Evolutionary conservation across 768 basidiomycete genomes (phyloP).

Genomic region (Leccinum ochraceum): DNA sequence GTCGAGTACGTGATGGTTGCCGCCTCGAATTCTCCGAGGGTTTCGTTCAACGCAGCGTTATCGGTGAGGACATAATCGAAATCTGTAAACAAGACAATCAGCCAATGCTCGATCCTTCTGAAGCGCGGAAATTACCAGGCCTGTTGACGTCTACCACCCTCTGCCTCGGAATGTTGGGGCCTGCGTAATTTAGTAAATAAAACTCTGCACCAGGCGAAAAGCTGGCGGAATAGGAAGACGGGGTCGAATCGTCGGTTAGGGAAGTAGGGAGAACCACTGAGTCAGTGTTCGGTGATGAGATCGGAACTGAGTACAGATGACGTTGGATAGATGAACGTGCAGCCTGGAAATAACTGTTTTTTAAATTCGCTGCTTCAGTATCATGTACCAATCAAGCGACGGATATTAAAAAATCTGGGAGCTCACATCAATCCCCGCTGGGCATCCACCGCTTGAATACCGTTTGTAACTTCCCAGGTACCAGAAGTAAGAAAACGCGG

Average conservation of each 20-base stretch:
- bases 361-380: slow-evolving; percentile 21
- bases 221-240: slow-evolving; percentile 60
- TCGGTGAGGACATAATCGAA: slow-evolving; percentile 68
- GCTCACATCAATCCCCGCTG: slow-evolving; percentile 71
- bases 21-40: slow-evolving; percentile 66
- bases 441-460: slow-evolving; percentile 71
- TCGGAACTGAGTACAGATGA: slow-evolving; percentile 75
- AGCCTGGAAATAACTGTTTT: slow-evolving; percentile 79
- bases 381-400: slow-evolving; percentile 21
- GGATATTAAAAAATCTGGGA: slow-evolving; percentile 33
- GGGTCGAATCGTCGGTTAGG: slow-evolving; percentile 51
- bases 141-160: slow-evolving; percentile 62
- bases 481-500: slow-evolving; percentile 88
- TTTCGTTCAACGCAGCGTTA: slow-evolving; percentile 66
- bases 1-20: slow-evolving; percentile 72
- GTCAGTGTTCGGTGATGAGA: slow-evolving; percentile 53
- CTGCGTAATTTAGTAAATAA: slow-evolving; percentile 77
- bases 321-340: slow-evolving; percentile 83
- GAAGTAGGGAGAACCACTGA: slow-evolving; percentile 40
- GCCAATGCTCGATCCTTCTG: neutral
- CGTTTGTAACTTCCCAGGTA: slow-evolving; percentile 84
- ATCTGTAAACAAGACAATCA: slow-evolving; percentile 37
- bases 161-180: slow-evolving; percentile 88
- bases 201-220: slow-evolving; percentile 90
- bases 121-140: slow-evolving; percentile 36